phyloP scores from a whole-genome alignment of 2,329 filamentous ascomycete species.

The Pseudomassariella vexata region DNA sequence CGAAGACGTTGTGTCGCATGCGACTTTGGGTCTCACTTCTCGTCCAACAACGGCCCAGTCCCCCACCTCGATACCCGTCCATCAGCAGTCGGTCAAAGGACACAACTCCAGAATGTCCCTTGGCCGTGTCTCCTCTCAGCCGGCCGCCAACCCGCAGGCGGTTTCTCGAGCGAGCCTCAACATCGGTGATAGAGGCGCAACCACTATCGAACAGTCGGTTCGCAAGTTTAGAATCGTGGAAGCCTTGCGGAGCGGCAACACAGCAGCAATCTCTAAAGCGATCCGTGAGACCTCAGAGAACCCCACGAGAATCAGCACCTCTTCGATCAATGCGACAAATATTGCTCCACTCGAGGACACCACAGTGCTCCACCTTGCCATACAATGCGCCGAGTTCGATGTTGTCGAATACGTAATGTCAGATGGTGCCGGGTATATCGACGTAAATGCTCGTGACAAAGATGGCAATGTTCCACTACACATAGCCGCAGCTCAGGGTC shows the following conservation, averaged over 20 bases:
- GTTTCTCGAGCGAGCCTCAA: constrained; percentile 23
- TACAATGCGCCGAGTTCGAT: constrained; percentile 88
- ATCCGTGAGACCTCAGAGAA: constrained; percentile 61
- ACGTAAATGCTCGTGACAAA: constrained; percentile 84
- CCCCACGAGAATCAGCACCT: constrained; percentile 50
- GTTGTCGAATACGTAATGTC: constrained; percentile 95
- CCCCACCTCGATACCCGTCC: constrained; percentile 12
- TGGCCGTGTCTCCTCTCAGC: constrained; percentile 20
- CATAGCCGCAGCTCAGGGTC: constrained; percentile 76
- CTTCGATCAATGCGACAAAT: constrained; percentile 40
- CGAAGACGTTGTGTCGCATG: constrained; percentile 2
- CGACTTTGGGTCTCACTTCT: constrained; percentile 2
- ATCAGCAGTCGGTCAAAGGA: constrained; percentile 7
- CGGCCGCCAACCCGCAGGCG: constrained; percentile 22
- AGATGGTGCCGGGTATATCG: constrained; percentile 59
- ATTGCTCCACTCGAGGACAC: constrained; percentile 65
- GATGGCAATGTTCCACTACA: constrained; percentile 94
- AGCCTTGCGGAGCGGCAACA: constrained; percentile 84
- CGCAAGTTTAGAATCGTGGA: constrained; percentile 93
- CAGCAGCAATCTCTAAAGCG: constrained; percentile 79
- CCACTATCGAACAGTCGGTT: constrained; percentile 83
- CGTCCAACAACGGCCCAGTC: constrained; percentile 3
- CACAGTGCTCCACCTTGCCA: constrained; percentile 84
- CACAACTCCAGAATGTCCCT: constrained; percentile 8
- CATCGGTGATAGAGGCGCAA: constrained; percentile 34